Conservation (phyloP, 2,329 filamentous ascomycete genomes). For the Phaeosphaeriaceae sp. region DNA sequence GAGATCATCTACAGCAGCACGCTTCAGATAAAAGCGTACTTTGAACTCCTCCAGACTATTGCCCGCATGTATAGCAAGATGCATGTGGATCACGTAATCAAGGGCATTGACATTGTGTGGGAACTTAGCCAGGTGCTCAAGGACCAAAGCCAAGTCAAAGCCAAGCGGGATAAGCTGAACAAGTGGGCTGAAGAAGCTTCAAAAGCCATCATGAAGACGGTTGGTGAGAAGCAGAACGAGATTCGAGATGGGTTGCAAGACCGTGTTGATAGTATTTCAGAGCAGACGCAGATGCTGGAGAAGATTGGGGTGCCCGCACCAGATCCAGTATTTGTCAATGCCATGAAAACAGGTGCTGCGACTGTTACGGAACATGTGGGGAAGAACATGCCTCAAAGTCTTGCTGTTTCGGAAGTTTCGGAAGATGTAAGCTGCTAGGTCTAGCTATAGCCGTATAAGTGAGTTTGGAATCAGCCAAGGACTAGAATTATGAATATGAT, state of each 20-base stretch:
- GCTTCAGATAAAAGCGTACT: background rate
- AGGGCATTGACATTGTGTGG: background rate
- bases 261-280: background rate
- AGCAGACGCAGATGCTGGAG: background rate
- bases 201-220: background rate
- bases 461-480: no score
- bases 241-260: background rate
- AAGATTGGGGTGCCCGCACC: background rate
- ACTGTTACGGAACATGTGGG: no score
- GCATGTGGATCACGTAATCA: background rate
- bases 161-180: background rate
- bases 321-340: no score
- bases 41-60: background rate
- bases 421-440: no score
- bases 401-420: no score
- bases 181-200: background rate
- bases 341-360: no score
- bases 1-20: background rate
- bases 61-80: background rate
- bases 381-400: no score
- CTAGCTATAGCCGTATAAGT: no score
- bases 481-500: no score
- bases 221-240: slow-evolving; percentile 1
- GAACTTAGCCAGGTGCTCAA: background rate
- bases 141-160: background rate